Evolutionary conservation across 2,329 filamentous ascomycete genomes (phyloP), one percentile per base, ranked within the genome.

Genomic region (Trematosphaeria pertusa): DNA sequence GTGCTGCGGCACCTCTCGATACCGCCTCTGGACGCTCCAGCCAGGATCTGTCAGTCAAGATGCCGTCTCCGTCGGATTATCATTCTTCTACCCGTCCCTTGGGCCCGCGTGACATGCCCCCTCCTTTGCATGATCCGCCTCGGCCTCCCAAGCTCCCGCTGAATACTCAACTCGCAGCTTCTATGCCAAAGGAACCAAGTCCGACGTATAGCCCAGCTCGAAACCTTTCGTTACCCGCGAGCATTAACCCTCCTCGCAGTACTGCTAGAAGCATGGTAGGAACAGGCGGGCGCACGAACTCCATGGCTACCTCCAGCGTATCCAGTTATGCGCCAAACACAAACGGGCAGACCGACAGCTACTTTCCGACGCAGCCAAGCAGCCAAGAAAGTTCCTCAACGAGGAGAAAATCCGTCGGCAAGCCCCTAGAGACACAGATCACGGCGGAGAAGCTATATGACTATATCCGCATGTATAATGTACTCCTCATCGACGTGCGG

Each of bases 401-500:
- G 4, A 53, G 64, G 61, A 72, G 63, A 48, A 66, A 59, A 69
- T 75, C 73, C 65, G 70, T 73, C 62, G 77, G 83, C 44, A 79
- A 76, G 58, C 79, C 73, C 52, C 85, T 67, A 67, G 87, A 70
- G 65, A 79, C 71, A 65, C 82, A 75, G 68, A 87, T 96, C 31
- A 84, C 82, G 2, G 83, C 88, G 0, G 80, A 88, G 46, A 84
- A 87, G 43, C 78, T 99, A 1, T 81, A 87, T 50, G 81, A 86
- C 36, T 88, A 88, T 45, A 83, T 96, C 64, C 78, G 80, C 45
- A 76, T 78, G 48, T 91, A 74, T 73, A 85, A 73, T 50, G 79
- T 97, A 18, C 75, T 99, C 10, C 70, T 97, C 18, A 91, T 99
- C 55, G 94, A 99, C 70, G 85, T 97, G 32, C 86, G 94, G 30